These are phyloP conservation scores for Lophiotrema nucula DNA, from an alignment of 495 filamentous ascomycete species.

Conservation along the genomic window DNA sequence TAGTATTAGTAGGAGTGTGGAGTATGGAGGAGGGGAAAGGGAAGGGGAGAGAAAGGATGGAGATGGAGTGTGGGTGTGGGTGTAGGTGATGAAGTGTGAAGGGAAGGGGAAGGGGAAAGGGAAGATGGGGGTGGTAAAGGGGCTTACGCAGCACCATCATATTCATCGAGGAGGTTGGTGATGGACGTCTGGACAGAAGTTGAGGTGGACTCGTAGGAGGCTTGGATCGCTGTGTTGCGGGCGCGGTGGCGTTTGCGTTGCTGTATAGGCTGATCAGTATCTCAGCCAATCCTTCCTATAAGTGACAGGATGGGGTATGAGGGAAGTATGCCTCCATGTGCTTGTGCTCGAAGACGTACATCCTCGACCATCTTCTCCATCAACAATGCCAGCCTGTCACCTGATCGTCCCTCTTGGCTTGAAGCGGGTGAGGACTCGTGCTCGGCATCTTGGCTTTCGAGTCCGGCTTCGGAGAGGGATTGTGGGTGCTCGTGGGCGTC, in stretches of 20 bases:
- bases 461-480: no score
- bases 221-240: neutral
- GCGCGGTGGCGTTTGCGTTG: conserved; percentile 12
- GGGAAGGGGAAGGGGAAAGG: neutral
- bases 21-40: conserved; percentile 1
- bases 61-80: neutral
- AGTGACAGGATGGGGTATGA: neutral
- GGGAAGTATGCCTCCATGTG: no score
- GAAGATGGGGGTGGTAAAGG: neutral
- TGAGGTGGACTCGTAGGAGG: neutral
- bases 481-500: neutral
- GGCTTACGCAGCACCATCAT: conserved; percentile 17
- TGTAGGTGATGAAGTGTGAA: neutral
- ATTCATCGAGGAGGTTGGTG: conserved; percentile 13
- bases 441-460: no score
- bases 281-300: neutral
- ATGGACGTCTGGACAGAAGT: neutral
- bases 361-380: conserved; percentile 3
- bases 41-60: neutral
- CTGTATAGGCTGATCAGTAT: neutral
- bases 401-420: no score
- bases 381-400: neutral
- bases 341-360: conserved; percentile 12
- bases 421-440: no score
- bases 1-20: no score